Percentiles rank a stretch among this genome's conserved stretches.
phyloP scores from a whole-genome alignment of 768 basidiomycete species.

The Symmetrospora coprosmae region DNA sequence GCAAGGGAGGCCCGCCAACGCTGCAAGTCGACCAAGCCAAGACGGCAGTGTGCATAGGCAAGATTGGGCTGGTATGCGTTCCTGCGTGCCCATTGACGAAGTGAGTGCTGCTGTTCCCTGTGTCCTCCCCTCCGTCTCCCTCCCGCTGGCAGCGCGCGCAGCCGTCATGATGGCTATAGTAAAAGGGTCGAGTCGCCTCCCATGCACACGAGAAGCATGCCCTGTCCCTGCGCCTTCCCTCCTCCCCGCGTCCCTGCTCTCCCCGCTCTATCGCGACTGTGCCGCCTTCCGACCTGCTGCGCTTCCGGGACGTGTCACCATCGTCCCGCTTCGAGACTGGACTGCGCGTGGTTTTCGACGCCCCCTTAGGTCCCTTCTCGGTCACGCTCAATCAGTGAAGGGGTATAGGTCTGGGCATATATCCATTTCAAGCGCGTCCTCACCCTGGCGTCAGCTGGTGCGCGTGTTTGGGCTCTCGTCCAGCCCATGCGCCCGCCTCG shows the following conservation, averaged over 20 bases:
- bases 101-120: not conserved
- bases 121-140: not conserved
- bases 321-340: too few species aligned
- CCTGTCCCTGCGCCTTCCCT: not conserved
- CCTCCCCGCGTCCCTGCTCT: not conserved
- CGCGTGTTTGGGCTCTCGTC: not conserved
- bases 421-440: not conserved
- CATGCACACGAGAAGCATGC: not conserved
- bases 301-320: too few species aligned
- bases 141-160: not conserved
- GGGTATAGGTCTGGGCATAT: slow-evolving; percentile 19
- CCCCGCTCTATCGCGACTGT: not conserved
- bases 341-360: not conserved
- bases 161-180: slow-evolving; percentile 17
- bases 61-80: too few species aligned
- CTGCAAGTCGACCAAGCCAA: too few species aligned
- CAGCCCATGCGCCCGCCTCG: not conserved
- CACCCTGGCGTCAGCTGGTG: not conserved
- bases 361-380: not conserved
- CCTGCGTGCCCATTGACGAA: too few species aligned
- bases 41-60: too few species aligned
- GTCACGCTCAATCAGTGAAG: not conserved
- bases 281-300: not conserved
- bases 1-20: too few species aligned
- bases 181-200: slow-evolving; percentile 15